Evolutionary conservation across 352 stramenopile species (phyloP), one percentile per base, ranked within the genome.

Genomic region (Pythium oligandrum): DNA sequence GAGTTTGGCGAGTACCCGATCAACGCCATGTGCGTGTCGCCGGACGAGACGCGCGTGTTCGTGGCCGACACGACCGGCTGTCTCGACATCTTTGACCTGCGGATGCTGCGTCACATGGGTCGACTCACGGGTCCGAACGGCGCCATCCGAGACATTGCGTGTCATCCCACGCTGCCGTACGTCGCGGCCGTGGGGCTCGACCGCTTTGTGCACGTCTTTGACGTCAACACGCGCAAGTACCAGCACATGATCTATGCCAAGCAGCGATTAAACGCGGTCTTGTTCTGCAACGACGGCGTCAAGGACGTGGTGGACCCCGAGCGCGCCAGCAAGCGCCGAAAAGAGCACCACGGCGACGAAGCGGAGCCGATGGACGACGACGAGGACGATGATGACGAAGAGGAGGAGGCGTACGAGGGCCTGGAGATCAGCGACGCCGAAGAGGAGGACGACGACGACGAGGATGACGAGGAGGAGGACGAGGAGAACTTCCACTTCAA

Each of bases 151-250:
- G 75, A 94, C 63, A 80, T 98, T 34, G 71, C 75, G 11, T 85
- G 83, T 54, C 93, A 98, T 64, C 84, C 88, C 34, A 96, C 88
- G 42, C 68, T 97, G 35, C 90, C 93, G 31, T 83, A 93, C 52
- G 60, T 98, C 35, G 86, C 88, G 6, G 85, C 85, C 2, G 95
- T 98, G 10, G 91, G 95, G 0, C 68, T 98, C 26, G 95, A 98
- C 76, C 86, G 95, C 37, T 97, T 98, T 70, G 75, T 98, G 44
- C 87, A 96, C 66, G 84, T 97, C 34, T 98, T 96, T 58, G 82
- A 98, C 66, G 64, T 93, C 12, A 85, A 93, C 48, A 90, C 71
- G 42, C 74, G 85, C 57, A 95, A 88, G 53, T 78, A 83, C 51
- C 55, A 72, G 35, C 69, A 86, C 62, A 71, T 63, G 42, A 73